Evolutionary conservation across 108 stramenopile genomes (phyloP), one percentile per base, ranked within the genome.

Genomic region (Stephanodiscus triporus): DNA sequence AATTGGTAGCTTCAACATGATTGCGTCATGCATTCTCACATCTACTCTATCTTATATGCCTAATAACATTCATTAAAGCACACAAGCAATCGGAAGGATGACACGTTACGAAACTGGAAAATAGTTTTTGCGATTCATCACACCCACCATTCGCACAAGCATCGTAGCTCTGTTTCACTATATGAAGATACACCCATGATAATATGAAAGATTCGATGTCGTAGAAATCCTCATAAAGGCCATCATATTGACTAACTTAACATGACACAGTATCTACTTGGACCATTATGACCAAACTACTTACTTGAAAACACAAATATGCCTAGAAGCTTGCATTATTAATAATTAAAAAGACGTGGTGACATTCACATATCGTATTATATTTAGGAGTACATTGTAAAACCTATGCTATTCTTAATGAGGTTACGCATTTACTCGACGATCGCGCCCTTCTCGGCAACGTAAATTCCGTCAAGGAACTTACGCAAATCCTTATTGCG

Each of bases 391-490:
- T 53, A 24, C 20, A 34, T 34, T 5, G 32, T 34, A 22, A 53
- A 51, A 69, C 32, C 42, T 36, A 30, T 69, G 17, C 62, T 24
- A 53, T 48, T n/a, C 29, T 68, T 66, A 64, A 58, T 73, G 62
- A 63, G 8, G 66, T 81, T 77, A 66, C 70, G 66, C 72, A 40
- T 81, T 42, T 77, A 85, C 68, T 79, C 88, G 4, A 86, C 83
- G 42, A 91, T 91, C 11, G 94, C 75, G 61, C 96, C 96, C 91
- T 97, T 97, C 80, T 98, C 96, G 19, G 91, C 91, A 29, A 99
- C 98, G 86, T 99, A 99, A 72, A 99, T 98, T 78, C 98, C 99
- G 73, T 99, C 99, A 70, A 99, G 91, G 90, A 99, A 99, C 87
- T 99, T 99, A 92, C 98, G 99, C 80, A 99, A 93, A 98, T 99